Percentiles rank a stretch among this genome's conserved stretches.
phyloP scores from a whole-genome alignment of 2,329 filamentous ascomycete genomes.

The Colletotrichum liaoningense region DNA sequence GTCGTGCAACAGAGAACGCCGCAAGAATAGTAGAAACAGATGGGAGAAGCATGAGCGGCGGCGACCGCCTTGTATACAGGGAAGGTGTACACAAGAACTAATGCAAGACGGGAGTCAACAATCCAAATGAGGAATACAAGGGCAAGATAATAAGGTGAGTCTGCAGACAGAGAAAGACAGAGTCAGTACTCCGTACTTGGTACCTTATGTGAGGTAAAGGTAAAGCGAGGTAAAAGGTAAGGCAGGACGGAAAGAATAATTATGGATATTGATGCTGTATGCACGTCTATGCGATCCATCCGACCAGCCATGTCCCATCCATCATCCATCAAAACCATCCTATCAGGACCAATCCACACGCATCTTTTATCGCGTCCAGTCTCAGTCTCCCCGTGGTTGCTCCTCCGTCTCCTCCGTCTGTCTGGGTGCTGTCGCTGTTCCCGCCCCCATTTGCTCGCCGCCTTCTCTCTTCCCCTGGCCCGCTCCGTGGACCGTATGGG shows the following conservation, averaged over 20 bases:
- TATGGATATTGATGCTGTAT: constrained; percentile 22
- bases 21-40: neutral
- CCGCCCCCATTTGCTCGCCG: neutral
- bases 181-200: neutral
- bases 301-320: neutral
- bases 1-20: neutral
- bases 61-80: neutral
- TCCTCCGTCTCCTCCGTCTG: neutral
- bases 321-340: neutral
- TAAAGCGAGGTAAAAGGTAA: constrained; percentile 10
- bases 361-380: neutral
- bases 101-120: neutral
- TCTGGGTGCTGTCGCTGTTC: neutral
- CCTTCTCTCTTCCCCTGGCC: neutral
- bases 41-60: neutral
- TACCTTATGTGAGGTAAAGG: neutral
- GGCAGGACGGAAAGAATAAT: constrained; percentile 17
- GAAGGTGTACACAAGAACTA: constrained; percentile 1
- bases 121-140: neutral
- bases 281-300: constrained; percentile 24
- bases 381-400: constrained; percentile 5
- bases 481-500: neutral
- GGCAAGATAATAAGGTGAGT: neutral
- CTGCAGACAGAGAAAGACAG: neutral
- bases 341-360: constrained; percentile 18